Conservation (phyloP, 2,329 filamentous ascomycete species). For the Penicillium sp. region DNA sequence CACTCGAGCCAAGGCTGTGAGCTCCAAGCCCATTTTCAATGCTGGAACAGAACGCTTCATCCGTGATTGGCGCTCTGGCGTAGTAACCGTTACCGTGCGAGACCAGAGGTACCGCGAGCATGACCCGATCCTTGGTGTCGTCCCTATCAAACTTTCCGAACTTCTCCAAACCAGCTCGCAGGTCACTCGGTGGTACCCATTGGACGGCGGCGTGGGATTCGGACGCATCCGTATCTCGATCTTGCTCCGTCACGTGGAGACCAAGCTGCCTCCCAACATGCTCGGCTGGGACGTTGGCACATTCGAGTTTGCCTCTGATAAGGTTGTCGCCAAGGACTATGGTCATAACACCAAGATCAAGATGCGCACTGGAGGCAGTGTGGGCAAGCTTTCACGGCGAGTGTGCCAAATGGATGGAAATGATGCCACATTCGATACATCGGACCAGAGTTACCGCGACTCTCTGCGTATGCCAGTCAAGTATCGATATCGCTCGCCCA, state of each 20-base stretch:
- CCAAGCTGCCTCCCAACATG: conserved; percentile 77
- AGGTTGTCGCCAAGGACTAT: conserved; percentile 65
- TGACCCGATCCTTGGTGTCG: conserved; percentile 88
- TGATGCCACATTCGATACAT: conserved; percentile 60
- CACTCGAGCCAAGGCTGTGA: conserved; percentile 90
- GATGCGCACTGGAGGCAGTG: conserved; percentile 80
- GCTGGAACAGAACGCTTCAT: conserved; percentile 91
- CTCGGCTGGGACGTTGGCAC: conserved; percentile 95
- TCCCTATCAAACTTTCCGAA: conserved; percentile 82
- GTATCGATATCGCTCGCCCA: conserved; percentile 81
- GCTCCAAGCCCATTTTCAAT: conserved; percentile 94
- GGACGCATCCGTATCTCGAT: conserved; percentile 85
- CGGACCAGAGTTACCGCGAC: conserved; percentile 49
- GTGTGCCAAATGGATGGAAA: conserved; percentile 61
- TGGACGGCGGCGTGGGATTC: conserved; percentile 90
- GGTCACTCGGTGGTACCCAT: conserved; percentile 88
- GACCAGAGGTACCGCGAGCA: conserved; percentile 88
- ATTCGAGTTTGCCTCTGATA: conserved; percentile 77
- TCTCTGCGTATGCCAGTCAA: conserved; percentile 79
- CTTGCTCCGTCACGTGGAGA: conserved; percentile 85
- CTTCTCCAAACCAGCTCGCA: conserved; percentile 86
- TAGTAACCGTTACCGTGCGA: conserved; percentile 83
- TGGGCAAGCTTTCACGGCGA: conserved; percentile 64
- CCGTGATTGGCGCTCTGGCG: conserved; percentile 84
- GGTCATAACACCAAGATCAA: conserved; percentile 65